These are phyloP conservation scores for Suaeda aralocaspica DNA, from an alignment of 148 eudicot species.

Conservation along the genomic window DNA sequence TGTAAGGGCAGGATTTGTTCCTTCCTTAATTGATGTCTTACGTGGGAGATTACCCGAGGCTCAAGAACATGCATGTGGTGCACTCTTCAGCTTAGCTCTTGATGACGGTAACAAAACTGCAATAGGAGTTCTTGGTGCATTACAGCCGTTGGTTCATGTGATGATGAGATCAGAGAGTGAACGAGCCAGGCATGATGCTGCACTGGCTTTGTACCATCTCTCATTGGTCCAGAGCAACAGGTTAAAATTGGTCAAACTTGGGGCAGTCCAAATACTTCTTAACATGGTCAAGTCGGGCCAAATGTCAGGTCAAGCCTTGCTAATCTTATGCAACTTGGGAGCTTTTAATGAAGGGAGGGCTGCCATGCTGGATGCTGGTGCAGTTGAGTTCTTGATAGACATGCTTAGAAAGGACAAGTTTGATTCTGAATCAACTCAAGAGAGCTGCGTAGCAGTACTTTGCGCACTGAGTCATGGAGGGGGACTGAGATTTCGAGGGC, in stretches of 20 bases:
- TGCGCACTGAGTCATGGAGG: slow-evolving; percentile 66
- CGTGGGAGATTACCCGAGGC: slow-evolving; percentile 64
- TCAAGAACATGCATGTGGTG: slow-evolving; percentile 85
- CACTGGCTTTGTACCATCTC: slow-evolving; percentile 75
- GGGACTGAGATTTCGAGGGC: slow-evolving; percentile 76
- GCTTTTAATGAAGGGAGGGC: slow-evolving; percentile 67
- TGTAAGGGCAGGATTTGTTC: slow-evolving; percentile 72
- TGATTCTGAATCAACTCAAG: slow-evolving; percentile 58
- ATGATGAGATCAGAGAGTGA: slow-evolving; percentile 54
- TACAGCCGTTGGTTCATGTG: slow-evolving; percentile 66
- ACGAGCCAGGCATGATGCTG: slow-evolving; percentile 71
- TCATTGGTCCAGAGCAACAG: slow-evolving; percentile 73
- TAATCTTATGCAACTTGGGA: slow-evolving; percentile 69
- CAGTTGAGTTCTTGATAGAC: slow-evolving; percentile 54
- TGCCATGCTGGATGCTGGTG: slow-evolving; percentile 74
- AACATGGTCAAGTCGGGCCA: slow-evolving; percentile 56
- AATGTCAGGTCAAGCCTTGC: slow-evolving; percentile 54
- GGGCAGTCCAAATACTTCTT: slow-evolving; percentile 46
- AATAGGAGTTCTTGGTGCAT: slow-evolving; percentile 73
- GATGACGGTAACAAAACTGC: slow-evolving; percentile 85
- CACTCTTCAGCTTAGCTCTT: slow-evolving; percentile 76
- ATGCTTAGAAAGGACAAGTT: slow-evolving; percentile 44
- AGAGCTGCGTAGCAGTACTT: slow-evolving; percentile 68
- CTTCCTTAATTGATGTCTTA: slow-evolving; percentile 62
- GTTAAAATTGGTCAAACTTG: slow-evolving; percentile 62